Conservation (phyloP, 2,329 filamentous ascomycete genomes). For the Harringtonia aguacate region DNA sequence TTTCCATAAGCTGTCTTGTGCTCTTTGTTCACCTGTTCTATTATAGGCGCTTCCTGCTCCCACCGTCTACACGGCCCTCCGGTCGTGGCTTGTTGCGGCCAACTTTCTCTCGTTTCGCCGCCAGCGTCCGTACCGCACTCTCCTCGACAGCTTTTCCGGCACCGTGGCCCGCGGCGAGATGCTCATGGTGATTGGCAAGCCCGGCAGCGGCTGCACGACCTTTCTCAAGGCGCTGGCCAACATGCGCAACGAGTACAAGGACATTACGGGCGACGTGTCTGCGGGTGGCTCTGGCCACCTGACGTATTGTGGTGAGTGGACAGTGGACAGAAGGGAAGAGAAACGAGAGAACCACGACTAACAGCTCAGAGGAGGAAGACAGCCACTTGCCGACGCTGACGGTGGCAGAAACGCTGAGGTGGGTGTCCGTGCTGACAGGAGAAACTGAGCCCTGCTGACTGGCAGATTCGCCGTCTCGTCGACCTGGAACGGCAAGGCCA, state of each 20-base stretch:
- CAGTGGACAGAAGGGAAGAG: not conserved
- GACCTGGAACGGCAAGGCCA: not conserved
- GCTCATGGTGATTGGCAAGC: slow-evolving; percentile 44
- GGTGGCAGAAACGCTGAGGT: not conserved
- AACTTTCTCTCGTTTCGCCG: not conserved
- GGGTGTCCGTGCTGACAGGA: not conserved
- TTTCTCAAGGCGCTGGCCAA: slow-evolving; percentile 56
- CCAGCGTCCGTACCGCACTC: not conserved
- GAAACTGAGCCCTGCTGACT: no score
- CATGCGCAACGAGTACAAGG: slow-evolving; percentile 51
- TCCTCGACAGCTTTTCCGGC: not conserved
- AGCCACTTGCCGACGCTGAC: not conserved
- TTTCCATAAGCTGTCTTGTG: not conserved
- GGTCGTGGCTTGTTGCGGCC: not conserved
- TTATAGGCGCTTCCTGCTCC: not conserved
- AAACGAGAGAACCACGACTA: no score
- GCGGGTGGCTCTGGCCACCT: not conserved
- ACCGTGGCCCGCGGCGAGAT: slow-evolving; percentile 41
- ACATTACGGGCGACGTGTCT: slow-evolving; percentile 38
- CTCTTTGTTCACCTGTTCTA: not conserved
- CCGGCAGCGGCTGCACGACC: slow-evolving; percentile 45
- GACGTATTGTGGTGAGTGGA: not conserved
- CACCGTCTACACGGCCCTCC: not conserved
- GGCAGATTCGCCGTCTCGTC: not conserved
- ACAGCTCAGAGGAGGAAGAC: no score